Evolutionary conservation across 371 early-diverging fungal genomes (phyloP).

Genomic region (Haplosporangium sp.): DNA sequence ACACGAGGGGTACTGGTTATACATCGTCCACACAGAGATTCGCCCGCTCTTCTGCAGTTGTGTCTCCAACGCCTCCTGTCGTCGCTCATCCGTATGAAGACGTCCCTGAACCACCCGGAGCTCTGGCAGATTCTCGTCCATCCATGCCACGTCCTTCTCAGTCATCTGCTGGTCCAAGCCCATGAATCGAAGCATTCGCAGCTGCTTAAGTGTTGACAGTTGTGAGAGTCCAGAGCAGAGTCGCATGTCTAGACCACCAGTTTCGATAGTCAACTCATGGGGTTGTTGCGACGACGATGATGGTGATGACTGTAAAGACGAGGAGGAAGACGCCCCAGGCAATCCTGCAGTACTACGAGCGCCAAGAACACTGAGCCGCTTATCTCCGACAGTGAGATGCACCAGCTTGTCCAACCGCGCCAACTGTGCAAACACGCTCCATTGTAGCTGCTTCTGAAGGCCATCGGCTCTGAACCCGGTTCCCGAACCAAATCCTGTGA

Average conservation of each 20-base stretch:
- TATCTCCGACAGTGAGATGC: constrained; percentile 29
- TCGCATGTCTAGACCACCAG: constrained; percentile 21
- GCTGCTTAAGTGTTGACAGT: constrained; percentile 10
- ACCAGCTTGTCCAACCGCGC: constrained; percentile 18
- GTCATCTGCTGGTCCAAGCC: constrained; percentile 18
- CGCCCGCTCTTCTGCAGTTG: neutral
- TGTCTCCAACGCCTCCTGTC: neutral
- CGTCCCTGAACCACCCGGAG: constrained; percentile 19
- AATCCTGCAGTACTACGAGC: neutral
- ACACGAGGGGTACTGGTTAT: constrained; percentile 1
- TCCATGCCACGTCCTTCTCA: constrained; percentile 29
- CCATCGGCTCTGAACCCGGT: neutral
- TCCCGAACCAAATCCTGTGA: constrained; percentile 13
- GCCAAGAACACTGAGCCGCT: neutral
- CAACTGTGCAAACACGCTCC: constrained; percentile 25
- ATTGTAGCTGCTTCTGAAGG: constrained; percentile 3
- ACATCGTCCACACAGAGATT: constrained; percentile 25
- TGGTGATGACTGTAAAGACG: neutral
- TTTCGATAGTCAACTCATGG: neutral
- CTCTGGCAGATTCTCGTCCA: constrained; percentile 30
- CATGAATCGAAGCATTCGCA: constrained; percentile 27
- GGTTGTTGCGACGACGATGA: neutral
- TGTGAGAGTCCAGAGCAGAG: constrained; percentile 22
- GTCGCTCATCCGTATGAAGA: constrained; percentile 22
- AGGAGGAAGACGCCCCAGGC: neutral